A percentile compares a stretch with the other conserved stretches of the same genome.
Evolutionary conservation across 176 grass and related monocot genomes (phyloP).

Genomic region (Guadua angustifolia): DNA sequence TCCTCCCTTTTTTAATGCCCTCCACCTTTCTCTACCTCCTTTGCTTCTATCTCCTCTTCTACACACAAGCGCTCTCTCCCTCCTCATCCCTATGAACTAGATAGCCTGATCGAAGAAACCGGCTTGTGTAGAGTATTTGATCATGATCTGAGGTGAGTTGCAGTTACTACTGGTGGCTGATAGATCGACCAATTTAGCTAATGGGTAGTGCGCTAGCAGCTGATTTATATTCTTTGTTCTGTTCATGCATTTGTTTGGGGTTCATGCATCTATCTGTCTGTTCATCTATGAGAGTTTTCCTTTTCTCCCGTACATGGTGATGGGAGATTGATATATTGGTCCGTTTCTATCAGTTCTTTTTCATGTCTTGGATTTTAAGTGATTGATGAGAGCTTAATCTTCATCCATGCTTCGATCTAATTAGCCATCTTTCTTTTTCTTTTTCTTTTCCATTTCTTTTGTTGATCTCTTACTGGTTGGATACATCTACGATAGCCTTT

Average conservation of each 20-base stretch:
- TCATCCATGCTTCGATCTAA: not conserved
- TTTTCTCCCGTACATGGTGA: not conserved
- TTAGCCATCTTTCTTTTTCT: too few species aligned
- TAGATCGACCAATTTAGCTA: not conserved
- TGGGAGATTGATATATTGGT: not conserved
- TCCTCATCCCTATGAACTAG: not conserved
- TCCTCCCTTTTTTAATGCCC: slow-evolving; percentile 28
- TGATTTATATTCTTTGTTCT: not conserved
- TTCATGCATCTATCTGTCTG: not conserved
- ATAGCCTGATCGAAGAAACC: not conserved
- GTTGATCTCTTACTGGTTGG: slow-evolving; percentile 1
- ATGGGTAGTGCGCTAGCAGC: not conserved
- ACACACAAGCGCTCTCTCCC: not conserved
- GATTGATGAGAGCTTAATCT: not conserved
- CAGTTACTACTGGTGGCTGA: not conserved
- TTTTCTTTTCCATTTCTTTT: not conserved
- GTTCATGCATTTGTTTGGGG: not conserved
- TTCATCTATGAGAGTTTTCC: not conserved
- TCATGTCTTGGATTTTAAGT: not conserved
- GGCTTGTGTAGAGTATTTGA: slow-evolving; percentile 1
- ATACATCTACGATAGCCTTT: not conserved
- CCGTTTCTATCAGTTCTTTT: slow-evolving; percentile 1
- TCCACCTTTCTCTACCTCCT: slow-evolving; percentile 26
- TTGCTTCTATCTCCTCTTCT: slow-evolving; percentile 20
- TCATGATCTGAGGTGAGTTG: slow-evolving; percentile 43